Percentiles rank a stretch among this genome's conserved stretches.
phyloP scores from a whole-genome alignment of 2,329 filamentous ascomycete species.

The Fusarium sp. region DNA sequence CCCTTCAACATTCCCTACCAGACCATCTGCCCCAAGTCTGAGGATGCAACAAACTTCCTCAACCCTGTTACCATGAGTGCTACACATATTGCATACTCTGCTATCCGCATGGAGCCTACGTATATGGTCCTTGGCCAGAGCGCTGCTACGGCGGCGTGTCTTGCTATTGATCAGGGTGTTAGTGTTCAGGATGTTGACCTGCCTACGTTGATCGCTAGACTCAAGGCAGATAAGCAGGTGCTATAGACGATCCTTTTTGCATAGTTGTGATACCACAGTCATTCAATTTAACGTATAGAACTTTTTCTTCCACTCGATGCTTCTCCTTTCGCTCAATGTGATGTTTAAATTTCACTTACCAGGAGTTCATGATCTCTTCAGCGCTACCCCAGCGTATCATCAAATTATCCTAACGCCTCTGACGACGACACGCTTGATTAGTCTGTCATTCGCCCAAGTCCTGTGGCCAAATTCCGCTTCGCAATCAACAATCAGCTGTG shows the following conservation, averaged over 20 bases:
- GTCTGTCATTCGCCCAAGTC: background rate
- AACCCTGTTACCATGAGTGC: conserved; percentile 34
- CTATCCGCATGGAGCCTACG: conserved; percentile 36
- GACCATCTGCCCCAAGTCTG: conserved; percentile 18
- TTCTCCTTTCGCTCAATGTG: too few species aligned
- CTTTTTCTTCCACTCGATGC: background rate
- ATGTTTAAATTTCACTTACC: background rate
- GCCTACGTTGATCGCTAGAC: conserved; percentile 17
- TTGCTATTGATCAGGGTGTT: conserved; percentile 35
- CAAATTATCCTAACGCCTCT: background rate
- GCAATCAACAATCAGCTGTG: background rate
- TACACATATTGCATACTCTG: conserved; percentile 29
- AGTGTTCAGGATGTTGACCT: conserved; percentile 27
- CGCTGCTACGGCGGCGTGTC: conserved; percentile 30
- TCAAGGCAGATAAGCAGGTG: conserved; percentile 30
- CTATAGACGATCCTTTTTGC: conserved; percentile 8
- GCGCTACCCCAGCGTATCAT: background rate
- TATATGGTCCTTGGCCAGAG: conserved; percentile 37
- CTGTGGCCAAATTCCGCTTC: background rate
- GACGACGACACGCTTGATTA: background rate
- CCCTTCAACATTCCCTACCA: conserved; percentile 30
- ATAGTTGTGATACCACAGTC: conserved; percentile 19
- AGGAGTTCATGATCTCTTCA: background rate
- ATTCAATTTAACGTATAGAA: background rate
- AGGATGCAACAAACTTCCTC: conserved; percentile 27